Evolutionary conservation across 768 basidiomycete genomes (phyloP).

Genomic region (Leucocoprinus sp.): DNA sequence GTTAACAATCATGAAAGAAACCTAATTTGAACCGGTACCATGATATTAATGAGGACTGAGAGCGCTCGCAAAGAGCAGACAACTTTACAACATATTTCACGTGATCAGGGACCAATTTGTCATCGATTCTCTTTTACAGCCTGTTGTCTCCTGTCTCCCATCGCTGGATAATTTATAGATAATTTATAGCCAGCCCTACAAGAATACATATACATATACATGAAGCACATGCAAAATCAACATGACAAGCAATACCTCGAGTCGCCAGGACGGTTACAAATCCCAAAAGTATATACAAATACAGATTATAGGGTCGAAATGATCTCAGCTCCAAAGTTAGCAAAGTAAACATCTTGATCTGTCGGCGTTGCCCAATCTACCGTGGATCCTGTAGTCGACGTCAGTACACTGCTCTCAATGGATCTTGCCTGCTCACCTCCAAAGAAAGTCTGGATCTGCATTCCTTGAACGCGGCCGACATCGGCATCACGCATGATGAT

Average conservation of each 20-base stretch:
- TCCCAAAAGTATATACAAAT: not conserved
- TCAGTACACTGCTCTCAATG: not conserved
- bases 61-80: no score
- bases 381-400: slow-evolving; percentile 29
- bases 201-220: not conserved
- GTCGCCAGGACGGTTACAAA: slow-evolving; percentile 1
- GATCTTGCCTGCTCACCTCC: slow-evolving; percentile 33
- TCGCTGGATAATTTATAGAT: no score
- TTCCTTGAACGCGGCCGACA: slow-evolving; percentile 44
- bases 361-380: slow-evolving; percentile 47
- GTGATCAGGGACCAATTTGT: slow-evolving; percentile 7
- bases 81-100: slow-evolving; percentile 2
- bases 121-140: not conserved
- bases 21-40: not conserved
- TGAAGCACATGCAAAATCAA: not conserved
- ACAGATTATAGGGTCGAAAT: not conserved
- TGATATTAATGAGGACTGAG: not conserved
- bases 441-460: slow-evolving; percentile 64
- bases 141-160: not conserved
- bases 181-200: no score
- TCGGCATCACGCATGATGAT: slow-evolving; percentile 39
- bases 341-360: slow-evolving; percentile 49
- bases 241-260: not conserved
- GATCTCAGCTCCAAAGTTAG: slow-evolving; percentile 54
- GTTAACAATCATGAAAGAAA: no score